Evolutionary conservation across 306 rosid species (phyloP).

Genomic region (Vachellia collinsii): DNA sequence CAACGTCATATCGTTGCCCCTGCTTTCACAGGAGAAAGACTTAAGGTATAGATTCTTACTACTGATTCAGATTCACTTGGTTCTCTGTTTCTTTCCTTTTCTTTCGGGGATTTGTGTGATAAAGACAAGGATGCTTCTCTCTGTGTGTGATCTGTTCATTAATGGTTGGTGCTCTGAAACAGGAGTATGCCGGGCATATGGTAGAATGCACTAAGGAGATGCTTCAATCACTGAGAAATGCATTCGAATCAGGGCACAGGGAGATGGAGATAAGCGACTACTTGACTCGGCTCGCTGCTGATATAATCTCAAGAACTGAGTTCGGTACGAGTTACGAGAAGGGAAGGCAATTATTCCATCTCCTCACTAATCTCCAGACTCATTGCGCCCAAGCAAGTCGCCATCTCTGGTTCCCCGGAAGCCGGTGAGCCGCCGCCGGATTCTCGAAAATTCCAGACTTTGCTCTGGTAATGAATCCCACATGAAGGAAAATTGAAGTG

Average conservation of each 20-base stretch:
- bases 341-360: conserved; percentile 81
- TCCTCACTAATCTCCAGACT: conserved; percentile 62
- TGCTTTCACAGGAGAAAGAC: conserved; percentile 68
- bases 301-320: conserved; percentile 83
- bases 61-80: background rate
- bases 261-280: conserved; percentile 83
- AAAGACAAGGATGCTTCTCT: background rate
- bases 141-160: background rate
- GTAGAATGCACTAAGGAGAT: conserved; percentile 87
- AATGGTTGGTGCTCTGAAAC: conserved; percentile 27
- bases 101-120: background rate
- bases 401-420: conserved; percentile 84
- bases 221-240: conserved; percentile 63
- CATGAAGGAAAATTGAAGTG: background rate
- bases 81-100: background rate
- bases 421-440: conserved; percentile 56
- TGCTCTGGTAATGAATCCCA: background rate
- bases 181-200: conserved; percentile 92
- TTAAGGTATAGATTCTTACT: conserved; percentile 50
- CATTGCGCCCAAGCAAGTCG: conserved; percentile 89
- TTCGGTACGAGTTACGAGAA: conserved; percentile 73
- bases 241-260: conserved; percentile 43
- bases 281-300: conserved; percentile 78
- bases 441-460: background rate
- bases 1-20: conserved; percentile 77